Percentiles rank a stretch among this genome's conserved stretches.
phyloP scores from a whole-genome alignment of 1,284 basidiomycete species.

The Lignosus rhinocerotis region DNA sequence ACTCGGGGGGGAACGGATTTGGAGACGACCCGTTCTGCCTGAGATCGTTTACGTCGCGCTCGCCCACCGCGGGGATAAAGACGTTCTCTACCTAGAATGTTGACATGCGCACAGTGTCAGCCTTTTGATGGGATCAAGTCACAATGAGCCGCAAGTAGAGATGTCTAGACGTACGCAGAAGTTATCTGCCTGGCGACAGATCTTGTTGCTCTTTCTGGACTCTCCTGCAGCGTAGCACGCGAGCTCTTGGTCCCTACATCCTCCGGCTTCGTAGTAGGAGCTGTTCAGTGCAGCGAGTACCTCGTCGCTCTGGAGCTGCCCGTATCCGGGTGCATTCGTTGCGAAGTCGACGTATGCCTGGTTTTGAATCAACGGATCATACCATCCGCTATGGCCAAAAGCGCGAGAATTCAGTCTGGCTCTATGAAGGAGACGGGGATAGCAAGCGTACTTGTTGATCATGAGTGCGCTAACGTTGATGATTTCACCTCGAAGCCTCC shows the following conservation, averaged over 20 bases:
- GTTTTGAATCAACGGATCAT: conserved; percentile 63
- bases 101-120: conserved; percentile 1
- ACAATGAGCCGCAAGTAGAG: not conserved
- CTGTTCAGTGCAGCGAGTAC: conserved; percentile 50
- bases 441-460: conserved; percentile 39
- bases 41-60: conserved; percentile 56
- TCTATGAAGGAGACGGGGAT: not conserved
- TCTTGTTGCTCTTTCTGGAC: conserved; percentile 41
- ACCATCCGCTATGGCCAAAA: conserved; percentile 53
- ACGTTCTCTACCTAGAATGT: conserved; percentile 46
- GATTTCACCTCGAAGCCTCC: conserved; percentile 36
- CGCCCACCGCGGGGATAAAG: conserved; percentile 49
- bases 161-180: conserved; percentile 49
- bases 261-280: conserved; percentile 46
- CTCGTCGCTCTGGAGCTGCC: conserved; percentile 51
- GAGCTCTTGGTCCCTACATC: conserved; percentile 52
- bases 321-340: conserved; percentile 62
- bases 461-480: conserved; percentile 44
- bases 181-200: conserved; percentile 52
- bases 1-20: conserved; percentile 53
- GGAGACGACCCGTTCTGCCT: conserved; percentile 52
- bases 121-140: not conserved
- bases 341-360: conserved; percentile 62
- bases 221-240: conserved; percentile 57
- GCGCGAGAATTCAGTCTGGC: not conserved